phyloP scores from a whole-genome alignment of 768 basidiomycete genomes.

The Lactarius tabidus region DNA sequence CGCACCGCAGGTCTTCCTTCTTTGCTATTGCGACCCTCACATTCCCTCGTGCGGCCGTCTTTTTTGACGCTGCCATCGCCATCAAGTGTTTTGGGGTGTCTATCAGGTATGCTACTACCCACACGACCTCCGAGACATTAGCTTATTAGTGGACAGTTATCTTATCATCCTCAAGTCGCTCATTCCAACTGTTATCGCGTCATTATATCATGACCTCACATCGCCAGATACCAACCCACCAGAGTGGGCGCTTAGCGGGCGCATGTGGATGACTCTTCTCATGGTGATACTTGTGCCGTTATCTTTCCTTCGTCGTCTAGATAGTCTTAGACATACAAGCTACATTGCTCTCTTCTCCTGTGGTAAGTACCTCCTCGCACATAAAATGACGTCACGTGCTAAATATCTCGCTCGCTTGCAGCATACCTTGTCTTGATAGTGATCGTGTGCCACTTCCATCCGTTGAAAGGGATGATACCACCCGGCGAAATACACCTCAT shows the following conservation, averaged over 20 bases:
- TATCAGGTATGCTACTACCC: constrained; percentile 54
- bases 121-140: not conserved
- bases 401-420: constrained; percentile 29
- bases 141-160: constrained; percentile 46
- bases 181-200: constrained; percentile 84
- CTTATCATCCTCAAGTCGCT: constrained; percentile 90
- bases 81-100: constrained; percentile 97
- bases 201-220: constrained; percentile 75
- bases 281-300: constrained; percentile 78
- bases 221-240: constrained; percentile 63
- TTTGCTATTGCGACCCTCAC: constrained; percentile 81
- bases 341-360: constrained; percentile 90
- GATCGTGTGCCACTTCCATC: constrained; percentile 72
- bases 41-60: constrained; percentile 80
- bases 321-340: constrained; percentile 86
- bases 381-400: constrained; percentile 7
- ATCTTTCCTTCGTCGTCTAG: constrained; percentile 75
- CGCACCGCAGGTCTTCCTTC: constrained; percentile 75
- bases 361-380: constrained; percentile 47
- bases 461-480: constrained; percentile 56
- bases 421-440: constrained; percentile 80
- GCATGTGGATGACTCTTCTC: constrained; percentile 77
- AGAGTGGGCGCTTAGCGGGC: constrained; percentile 68
- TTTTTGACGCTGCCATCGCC: constrained; percentile 93
- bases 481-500: constrained; percentile 68